Evolutionary conservation across 2,329 filamentous ascomycete species (phyloP), one percentile per base, ranked within the genome.

Genomic region (Didymella segeticola): DNA sequence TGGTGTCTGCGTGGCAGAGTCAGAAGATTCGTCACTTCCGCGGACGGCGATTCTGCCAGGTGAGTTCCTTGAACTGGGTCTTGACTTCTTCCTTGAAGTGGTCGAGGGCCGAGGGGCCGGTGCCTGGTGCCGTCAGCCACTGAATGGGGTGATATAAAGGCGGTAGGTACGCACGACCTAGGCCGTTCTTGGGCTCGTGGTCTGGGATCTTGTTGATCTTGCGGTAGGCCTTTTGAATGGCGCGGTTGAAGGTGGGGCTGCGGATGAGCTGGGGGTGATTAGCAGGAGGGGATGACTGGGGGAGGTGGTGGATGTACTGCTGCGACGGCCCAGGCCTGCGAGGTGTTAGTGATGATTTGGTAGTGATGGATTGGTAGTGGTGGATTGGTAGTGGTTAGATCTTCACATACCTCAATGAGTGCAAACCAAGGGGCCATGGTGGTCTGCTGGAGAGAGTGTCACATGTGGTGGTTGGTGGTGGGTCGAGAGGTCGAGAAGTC

Each of bases 51-150:
- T 72, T 72, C 51, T 72, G 71, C 71, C 70, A 73, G n/a, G 70
- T 72, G 26, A 73, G 61, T 12, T 72, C 70, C 33, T 60, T 58
- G 43, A 81, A 74, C 55, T 82, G 80, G 6, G 75, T 69, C 60
- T 77, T 80, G 34, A 86, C 61, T 64, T 85, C 83, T 30, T 85
- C 79, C 25, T 75, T 72, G 65, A 83, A 85, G 52, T 83, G 79
- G 42, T 78, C 72, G 10, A 82, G 50, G 45, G 83, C 80, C 0
- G 72, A 72, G 2, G 73, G 71, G 6, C 74, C 71, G 42, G 67
- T 64, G 53, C 66, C 68, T 73, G 27, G 9, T 17, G 15, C 14
- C 4, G 27, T 37, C 30, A 54, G 50, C 45, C 14, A 27, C 19
- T 10, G n/a, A 76, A 79, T 29, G 0, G 12, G 15, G 6, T 3